Conservation (phyloP, 108 stramenopile genomes). For the Pseudonitzschia pungens region DNA sequence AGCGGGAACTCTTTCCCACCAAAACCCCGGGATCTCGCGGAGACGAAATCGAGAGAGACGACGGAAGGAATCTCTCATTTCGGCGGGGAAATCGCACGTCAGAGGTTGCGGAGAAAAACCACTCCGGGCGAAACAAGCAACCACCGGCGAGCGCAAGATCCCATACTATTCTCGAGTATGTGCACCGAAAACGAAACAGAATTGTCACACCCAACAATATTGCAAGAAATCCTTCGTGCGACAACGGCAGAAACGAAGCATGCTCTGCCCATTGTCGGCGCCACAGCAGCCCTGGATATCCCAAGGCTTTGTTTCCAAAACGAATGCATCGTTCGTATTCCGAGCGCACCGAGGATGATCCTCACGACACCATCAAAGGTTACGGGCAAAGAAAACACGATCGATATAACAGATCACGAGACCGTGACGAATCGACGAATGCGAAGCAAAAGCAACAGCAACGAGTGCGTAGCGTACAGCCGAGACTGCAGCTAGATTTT, state of each 20-base stretch:
- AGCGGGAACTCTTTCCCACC: constrained; percentile 2
- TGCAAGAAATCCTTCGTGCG: no score
- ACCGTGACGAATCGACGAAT: no score
- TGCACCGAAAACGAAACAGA: neutral
- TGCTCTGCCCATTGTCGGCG: neutral
- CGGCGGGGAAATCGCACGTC: neutral
- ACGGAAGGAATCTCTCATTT: neutral
- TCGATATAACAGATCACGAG: no score
- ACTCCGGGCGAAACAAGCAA: neutral
- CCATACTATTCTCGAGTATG: no score
- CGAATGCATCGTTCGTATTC: neutral
- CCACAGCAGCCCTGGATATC: neutral
- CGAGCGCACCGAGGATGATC: neutral
- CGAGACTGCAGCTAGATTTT: neutral
- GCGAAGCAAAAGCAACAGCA: neutral
- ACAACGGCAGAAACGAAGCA: neutral
- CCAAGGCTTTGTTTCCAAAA: neutral
- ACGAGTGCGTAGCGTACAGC: neutral
- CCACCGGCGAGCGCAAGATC: no score
- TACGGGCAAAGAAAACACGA: no score
- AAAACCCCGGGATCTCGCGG: neutral
- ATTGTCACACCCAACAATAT: neutral
- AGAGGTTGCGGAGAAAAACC: neutral
- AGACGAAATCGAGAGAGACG: neutral
- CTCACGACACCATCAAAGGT: no score